Evolutionary conservation across 2,329 filamentous ascomycete species (phyloP).

Genomic region (Aulographum hederae): DNA sequence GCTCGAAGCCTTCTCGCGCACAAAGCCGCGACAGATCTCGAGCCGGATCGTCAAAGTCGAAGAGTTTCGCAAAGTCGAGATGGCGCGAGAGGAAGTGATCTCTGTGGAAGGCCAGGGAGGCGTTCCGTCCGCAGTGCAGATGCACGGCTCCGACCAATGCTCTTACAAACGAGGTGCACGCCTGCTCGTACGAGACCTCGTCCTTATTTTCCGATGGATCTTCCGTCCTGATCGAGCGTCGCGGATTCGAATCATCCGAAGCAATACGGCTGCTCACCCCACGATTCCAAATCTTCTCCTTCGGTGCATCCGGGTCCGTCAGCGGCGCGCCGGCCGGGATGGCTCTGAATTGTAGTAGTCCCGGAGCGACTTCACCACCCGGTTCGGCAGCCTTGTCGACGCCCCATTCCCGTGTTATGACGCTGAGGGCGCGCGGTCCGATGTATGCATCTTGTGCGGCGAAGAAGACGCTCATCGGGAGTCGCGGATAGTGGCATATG

Average conservation of each 20-base stretch:
- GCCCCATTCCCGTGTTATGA: slow-evolving; percentile 74
- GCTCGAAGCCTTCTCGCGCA: slow-evolving; percentile 72
- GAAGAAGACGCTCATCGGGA: slow-evolving; percentile 77
- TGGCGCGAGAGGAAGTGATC: slow-evolving; percentile 69
- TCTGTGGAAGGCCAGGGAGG: slow-evolving; percentile 67
- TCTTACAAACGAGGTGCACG: slow-evolving; percentile 60
- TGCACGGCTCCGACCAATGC: slow-evolving; percentile 75
- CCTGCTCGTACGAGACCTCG: slow-evolving; percentile 32
- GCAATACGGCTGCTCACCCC: slow-evolving; percentile 62
- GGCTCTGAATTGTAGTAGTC: slow-evolving; percentile 62
- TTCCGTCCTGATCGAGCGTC: not conserved
- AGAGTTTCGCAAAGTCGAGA: slow-evolving; percentile 58
- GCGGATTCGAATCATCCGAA: slow-evolving; percentile 49
- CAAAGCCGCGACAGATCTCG: slow-evolving; percentile 72
- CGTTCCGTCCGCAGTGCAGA: slow-evolving; percentile 59
- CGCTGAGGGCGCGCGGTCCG: slow-evolving; percentile 54
- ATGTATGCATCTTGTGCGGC: slow-evolving; percentile 71
- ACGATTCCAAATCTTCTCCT: slow-evolving; percentile 35
- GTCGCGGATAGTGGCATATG: slow-evolving; percentile 72
- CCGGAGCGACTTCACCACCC: slow-evolving; percentile 80
- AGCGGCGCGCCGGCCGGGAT: slow-evolving; percentile 19
- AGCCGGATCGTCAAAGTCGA: slow-evolving; percentile 69
- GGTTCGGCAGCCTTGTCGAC: slow-evolving; percentile 75
- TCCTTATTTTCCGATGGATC: slow-evolving; percentile 8
- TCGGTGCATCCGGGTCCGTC: slow-evolving; percentile 10